phyloP scores from a whole-genome alignment of 495 filamentous ascomycete species.

The Xylaria curta region DNA sequence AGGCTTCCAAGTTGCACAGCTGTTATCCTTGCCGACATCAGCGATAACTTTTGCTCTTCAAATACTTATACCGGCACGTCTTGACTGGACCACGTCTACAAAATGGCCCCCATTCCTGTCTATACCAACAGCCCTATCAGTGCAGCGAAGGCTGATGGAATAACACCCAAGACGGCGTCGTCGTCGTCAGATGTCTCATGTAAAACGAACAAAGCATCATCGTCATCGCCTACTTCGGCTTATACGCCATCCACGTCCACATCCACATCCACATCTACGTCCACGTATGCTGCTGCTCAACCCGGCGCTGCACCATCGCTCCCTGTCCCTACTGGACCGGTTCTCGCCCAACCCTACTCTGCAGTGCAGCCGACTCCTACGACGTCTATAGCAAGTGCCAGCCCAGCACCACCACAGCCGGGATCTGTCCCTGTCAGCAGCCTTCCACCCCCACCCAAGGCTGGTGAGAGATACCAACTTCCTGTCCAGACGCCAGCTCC shows the following conservation, averaged over 20 bases:
- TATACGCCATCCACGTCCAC: slow-evolving; percentile 42
- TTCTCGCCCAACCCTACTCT: slow-evolving; percentile 32
- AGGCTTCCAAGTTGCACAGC: not conserved
- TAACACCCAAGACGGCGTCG: slow-evolving; percentile 57
- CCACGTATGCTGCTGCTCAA: slow-evolving; percentile 51
- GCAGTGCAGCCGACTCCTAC: slow-evolving; percentile 41
- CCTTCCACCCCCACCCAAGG: slow-evolving; percentile 63
- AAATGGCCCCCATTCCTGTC: slow-evolving; percentile 64
- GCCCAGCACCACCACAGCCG: slow-evolving; percentile 67
- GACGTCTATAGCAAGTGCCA: slow-evolving; percentile 35
- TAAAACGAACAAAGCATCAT: slow-evolving; percentile 29
- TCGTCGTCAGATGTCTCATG: slow-evolving; percentile 32
- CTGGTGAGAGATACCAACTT: slow-evolving; percentile 49
- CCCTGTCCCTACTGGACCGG: slow-evolving; percentile 42
- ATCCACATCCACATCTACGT: slow-evolving; percentile 40
- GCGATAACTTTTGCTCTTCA: not conserved
- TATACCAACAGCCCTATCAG: slow-evolving; percentile 67
- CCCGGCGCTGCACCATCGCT: slow-evolving; percentile 49
- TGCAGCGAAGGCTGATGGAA: slow-evolving; percentile 55
- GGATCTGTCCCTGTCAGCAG: slow-evolving; percentile 55
- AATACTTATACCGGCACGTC: slow-evolving; percentile 22
- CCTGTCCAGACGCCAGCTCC: slow-evolving; percentile 34
- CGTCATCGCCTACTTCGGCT: slow-evolving; percentile 28
- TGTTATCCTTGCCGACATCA: not conserved
- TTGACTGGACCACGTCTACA: not conserved